Base-by-base conservation (phyloP, 2,329 filamentous ascomycete species). In the Aspergillus aculeatus region DNA sequence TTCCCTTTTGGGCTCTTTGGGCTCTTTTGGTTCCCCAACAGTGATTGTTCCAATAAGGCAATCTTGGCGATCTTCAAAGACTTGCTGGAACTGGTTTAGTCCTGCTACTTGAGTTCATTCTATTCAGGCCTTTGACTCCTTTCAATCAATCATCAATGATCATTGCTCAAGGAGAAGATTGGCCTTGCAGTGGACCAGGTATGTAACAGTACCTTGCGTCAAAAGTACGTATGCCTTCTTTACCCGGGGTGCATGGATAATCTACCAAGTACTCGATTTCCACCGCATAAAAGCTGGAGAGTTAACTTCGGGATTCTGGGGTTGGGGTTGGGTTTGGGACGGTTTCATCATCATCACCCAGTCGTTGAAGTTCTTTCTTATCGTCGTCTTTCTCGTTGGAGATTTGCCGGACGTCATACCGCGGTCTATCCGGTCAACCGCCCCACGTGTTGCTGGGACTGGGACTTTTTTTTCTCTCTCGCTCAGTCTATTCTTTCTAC, bases 351-450 rank as follows among this genome's bases (percentile, higher is more conserved):
- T 59, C 60, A 64, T 29, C 26, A 29, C 57, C 60, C 50, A 56
- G 59, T 47, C 31, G 54, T 48, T 19, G 35, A 59, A 62, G 54
- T 12, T 44, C 47, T 57, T 47, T 26, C 47, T 47, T 54, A 55
- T 55, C 53, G 35, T 23, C 19, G 14, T 16, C 24, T 47, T 31
- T 55, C 38, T 9, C 6, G 38, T n/a, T 35, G 38, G 16, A 31
- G 53, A 41, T 14, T 60, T 65, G 44, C 58, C 59, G 62, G 62
- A 69, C 66, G 67, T 68, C 64, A 68, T 69, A 55, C 65, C 59
- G 61, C 62, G 61, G 60, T 58, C 31, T 49, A 50, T 59, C 51
- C 57, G 49, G 47, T 44, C 14, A 24, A 41, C 44, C 48, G 49
- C 66, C 67, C 64, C 66, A 69, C 66, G 64, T 66, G 62, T 63